These are phyloP conservation scores for Acer yangbiense DNA, from an alignment of 345 rosid species.

Conservation along the genomic window DNA sequence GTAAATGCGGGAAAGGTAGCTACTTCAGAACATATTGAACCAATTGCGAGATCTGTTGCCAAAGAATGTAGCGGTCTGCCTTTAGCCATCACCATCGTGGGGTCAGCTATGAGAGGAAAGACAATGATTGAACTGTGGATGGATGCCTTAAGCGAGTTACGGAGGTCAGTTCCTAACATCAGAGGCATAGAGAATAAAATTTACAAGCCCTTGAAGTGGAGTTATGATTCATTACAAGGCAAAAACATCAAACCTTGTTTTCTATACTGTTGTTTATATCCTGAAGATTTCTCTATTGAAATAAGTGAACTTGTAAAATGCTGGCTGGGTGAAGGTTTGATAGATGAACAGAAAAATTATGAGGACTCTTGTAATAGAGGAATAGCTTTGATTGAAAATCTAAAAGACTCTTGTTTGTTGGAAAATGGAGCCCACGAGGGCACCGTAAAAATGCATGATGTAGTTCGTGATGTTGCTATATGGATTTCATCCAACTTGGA, in stretches of 20 bases:
- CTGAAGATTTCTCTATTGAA: slow-evolving; percentile 41
- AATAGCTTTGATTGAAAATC: slow-evolving; percentile 37
- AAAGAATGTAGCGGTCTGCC: slow-evolving; percentile 50
- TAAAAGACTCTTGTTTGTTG: slow-evolving; percentile 46
- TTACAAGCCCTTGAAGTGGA: slow-evolving; percentile 37
- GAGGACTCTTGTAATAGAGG: slow-evolving; percentile 35
- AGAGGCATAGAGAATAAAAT: slow-evolving; percentile 36
- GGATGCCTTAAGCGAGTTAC: slow-evolving; percentile 36
- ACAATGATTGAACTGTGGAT: slow-evolving; percentile 35
- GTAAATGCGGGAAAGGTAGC: too few species aligned
- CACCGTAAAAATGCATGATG: slow-evolving; percentile 49
- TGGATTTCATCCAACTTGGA: slow-evolving; percentile 35
- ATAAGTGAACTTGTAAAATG: slow-evolving; percentile 36
- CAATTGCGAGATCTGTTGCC: slow-evolving; percentile 1
- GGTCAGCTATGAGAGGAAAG: slow-evolving; percentile 38
- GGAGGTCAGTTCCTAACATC: slow-evolving; percentile 27
- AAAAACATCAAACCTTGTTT: slow-evolving; percentile 37
- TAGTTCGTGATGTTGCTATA: slow-evolving; percentile 47
- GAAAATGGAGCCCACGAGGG: slow-evolving; percentile 40
- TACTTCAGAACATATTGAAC: too few species aligned
- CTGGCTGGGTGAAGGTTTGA: slow-evolving; percentile 47
- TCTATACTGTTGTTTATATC: slow-evolving; percentile 46
- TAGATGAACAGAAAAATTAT: slow-evolving; percentile 27
- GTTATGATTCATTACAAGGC: slow-evolving; percentile 34
- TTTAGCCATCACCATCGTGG: slow-evolving; percentile 44